Conservation (phyloP, 495 filamentous ascomycete genomes). For the Platismatia glauca region DNA sequence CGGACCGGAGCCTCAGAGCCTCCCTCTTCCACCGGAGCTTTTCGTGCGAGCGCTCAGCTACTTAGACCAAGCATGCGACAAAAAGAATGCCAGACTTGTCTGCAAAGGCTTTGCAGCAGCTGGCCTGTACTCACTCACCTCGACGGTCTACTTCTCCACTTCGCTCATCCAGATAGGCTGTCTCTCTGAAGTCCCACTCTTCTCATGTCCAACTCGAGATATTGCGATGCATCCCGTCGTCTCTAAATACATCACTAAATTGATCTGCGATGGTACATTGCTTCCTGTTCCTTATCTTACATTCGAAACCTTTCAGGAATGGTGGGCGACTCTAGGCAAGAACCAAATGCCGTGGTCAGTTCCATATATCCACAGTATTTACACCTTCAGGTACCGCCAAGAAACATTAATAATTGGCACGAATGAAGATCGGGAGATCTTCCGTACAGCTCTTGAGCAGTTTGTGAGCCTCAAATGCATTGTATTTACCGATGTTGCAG, state of each 20-base stretch:
- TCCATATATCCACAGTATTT: background rate
- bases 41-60: background rate
- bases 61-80: background rate
- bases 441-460: background rate
- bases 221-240: background rate
- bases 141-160: constrained; percentile 2
- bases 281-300: background rate
- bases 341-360: background rate
- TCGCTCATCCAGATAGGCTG: background rate
- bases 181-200: no score
- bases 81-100: background rate
- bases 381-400: background rate
- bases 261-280: background rate
- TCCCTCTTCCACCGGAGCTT: background rate
- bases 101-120: background rate
- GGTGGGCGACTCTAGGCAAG: background rate
- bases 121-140: background rate
- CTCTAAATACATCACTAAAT: background rate
- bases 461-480: background rate
- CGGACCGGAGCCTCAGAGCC: background rate
- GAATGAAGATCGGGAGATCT: background rate
- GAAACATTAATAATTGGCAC: background rate
- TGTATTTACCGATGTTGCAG: background rate
- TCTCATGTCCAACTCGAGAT: background rate
- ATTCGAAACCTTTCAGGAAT: background rate